Base-by-base conservation (phyloP, 2,329 filamentous ascomycete genomes). In the Aspergillus proliferans region DNA sequence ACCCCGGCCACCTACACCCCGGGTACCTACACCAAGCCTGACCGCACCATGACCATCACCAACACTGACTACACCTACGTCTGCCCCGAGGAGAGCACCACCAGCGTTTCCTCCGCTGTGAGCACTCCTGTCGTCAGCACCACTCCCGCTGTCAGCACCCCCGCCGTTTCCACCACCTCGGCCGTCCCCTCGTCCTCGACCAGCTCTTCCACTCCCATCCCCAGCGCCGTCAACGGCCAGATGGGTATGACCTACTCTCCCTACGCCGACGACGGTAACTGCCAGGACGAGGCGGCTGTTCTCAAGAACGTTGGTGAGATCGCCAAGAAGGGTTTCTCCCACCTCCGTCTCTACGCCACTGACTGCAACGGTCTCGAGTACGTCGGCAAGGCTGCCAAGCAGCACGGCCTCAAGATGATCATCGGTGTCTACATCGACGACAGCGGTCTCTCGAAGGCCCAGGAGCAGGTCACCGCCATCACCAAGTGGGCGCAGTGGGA, bases 311-410 rank as follows among this genome's bases (percentile, higher is more conserved):
- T 92, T 57, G 67, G 70, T 36, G 58, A 69, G 51, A 86, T 92
- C 65, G 80, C 83, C 63, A 45, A 60, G 47, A 80, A 81, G 56
- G 87, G 86, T 52, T 89, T 91, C 80, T 72, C 71, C 55, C 75
- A 80, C 45, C 69, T 92, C 67, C 91, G 92, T 70, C 77, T 93
- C 67, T 97, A 97, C 83, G 88, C 86, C 56, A 91, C 90, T 59
- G 91, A 96, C 80, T 97, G 92, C 79, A 78, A 81, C 71, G 86
- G 85, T 48, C 86, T 95, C 52, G 72, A 83, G 66, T 84, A 81
- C 71, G 84, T 96, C 50, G 88, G 88, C 55, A 71, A 73, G 40
- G 87, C 88, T 51, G 84, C 80, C 72, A 71, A 79, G 62, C 70
- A 80, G 60, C 66, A 84, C 69, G 84, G 85, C 52, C 66, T 96